These are phyloP conservation scores for Rosa hybrid DNA, from an alignment of 331 rosid species.

Conservation along the genomic window DNA sequence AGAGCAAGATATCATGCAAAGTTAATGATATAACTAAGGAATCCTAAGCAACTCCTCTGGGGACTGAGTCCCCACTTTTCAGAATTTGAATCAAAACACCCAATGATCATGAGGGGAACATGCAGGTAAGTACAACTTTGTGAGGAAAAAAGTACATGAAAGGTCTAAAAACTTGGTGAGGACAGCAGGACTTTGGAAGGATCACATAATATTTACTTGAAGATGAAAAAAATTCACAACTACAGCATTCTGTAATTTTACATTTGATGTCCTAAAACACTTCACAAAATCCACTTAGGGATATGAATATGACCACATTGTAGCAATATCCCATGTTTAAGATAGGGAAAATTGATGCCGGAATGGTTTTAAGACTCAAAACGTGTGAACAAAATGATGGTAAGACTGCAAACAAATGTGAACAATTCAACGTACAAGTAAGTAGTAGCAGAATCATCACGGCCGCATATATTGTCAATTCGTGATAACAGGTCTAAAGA, in stretches of 20 bases:
- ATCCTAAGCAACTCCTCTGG: neutral
- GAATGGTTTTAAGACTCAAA: neutral
- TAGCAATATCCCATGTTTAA: neutral
- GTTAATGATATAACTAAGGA: neutral
- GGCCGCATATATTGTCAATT: neutral
- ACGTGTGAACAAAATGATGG: neutral
- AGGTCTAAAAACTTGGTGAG: neutral
- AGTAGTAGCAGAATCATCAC: neutral
- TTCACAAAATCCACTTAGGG: neutral
- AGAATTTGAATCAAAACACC: neutral
- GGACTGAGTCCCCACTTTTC: neutral
- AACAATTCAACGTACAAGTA: neutral
- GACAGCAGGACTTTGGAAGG: neutral
- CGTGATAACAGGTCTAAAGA: neutral
- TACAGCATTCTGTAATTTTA: neutral
- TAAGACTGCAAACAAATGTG: neutral
- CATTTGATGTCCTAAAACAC: neutral
- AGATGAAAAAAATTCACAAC: neutral
- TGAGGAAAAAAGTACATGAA: neutral
- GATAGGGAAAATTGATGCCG: neutral
- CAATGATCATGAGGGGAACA: neutral
- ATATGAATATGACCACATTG: neutral
- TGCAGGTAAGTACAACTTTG: neutral
- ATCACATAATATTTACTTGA: neutral
- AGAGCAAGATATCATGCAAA: neutral